Evolutionary conservation across 495 filamentous ascomycete genomes (phyloP).

Genomic region (Thozetella sp.): DNA sequence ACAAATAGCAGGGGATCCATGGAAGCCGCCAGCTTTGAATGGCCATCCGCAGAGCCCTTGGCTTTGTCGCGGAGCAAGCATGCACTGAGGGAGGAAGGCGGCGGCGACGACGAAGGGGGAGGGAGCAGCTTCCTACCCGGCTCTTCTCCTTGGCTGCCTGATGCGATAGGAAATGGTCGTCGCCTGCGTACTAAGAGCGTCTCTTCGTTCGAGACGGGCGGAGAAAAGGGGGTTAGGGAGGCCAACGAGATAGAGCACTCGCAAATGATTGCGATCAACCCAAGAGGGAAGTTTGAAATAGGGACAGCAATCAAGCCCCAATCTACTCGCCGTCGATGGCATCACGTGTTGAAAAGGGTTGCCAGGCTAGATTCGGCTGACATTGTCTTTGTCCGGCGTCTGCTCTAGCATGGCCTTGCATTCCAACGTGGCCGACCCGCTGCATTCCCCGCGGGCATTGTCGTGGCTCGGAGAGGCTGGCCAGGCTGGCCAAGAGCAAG

Average conservation of each 20-base stretch:
- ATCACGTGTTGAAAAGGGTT: constrained; percentile 17
- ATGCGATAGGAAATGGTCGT: too few species aligned
- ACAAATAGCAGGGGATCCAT: constrained; percentile 4
- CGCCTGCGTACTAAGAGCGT: too few species aligned
- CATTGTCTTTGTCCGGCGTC: constrained; percentile 39
- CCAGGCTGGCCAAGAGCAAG: constrained; percentile 7
- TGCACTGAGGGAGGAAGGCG: too few species aligned
- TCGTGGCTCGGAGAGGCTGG: constrained; percentile 18
- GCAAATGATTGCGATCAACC: constrained; percentile 1
- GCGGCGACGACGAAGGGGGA: too few species aligned
- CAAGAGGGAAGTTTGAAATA: constrained; percentile 7
- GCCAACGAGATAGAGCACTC: constrained; percentile 1
- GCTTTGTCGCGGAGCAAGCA: not conserved
- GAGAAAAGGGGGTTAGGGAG: not conserved
- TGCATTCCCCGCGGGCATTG: constrained; percentile 27
- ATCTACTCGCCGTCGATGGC: constrained; percentile 10
- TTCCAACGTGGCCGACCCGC: constrained; percentile 17
- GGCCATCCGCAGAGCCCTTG: not conserved
- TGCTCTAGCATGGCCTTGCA: constrained; percentile 2
- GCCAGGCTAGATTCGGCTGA: constrained; percentile 32
- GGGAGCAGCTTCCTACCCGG: too few species aligned
- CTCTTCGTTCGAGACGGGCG: not conserved
- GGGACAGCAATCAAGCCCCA: constrained; percentile 6
- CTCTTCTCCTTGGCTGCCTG: too few species aligned
- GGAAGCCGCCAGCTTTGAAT: constrained; percentile 7